A percentile compares a stretch with the other conserved stretches of the same genome.
These are phyloP conservation scores for Talaromyces sp. DNA, from an alignment of 2,329 filamentous ascomycete species.

Conservation along the genomic window DNA sequence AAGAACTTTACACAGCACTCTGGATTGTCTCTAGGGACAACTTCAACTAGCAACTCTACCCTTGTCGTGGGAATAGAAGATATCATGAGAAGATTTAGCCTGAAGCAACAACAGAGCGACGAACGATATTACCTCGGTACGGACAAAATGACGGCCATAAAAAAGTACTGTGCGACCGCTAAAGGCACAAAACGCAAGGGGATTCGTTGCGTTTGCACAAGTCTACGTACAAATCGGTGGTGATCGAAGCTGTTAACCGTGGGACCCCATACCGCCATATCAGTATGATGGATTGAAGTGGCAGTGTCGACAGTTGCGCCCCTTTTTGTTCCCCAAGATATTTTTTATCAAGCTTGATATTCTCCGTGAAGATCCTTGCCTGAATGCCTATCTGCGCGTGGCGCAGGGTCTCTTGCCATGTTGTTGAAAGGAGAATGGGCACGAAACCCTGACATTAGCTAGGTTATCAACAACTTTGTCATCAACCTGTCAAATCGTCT, in stretches of 20 bases:
- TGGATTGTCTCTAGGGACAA: not conserved
- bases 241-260: slow-evolving; percentile 2
- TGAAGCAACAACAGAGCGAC: slow-evolving; percentile 2
- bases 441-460: not conserved
- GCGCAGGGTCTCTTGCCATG: slow-evolving; percentile 5
- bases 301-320: not conserved
- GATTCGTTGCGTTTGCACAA: not conserved
- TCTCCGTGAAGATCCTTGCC: not conserved
- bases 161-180: not conserved
- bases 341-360: not conserved
- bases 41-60: not conserved
- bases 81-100: not conserved
- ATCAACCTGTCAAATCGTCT: not conserved
- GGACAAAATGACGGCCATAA: not conserved
- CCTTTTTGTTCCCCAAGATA: not conserved
- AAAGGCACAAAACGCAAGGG: not conserved
- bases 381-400: not conserved
- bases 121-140: slow-evolving; percentile 1
- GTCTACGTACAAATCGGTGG: not conserved
- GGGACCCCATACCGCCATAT: slow-evolving; percentile 1
- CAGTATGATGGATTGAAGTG: not conserved
- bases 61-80: not conserved
- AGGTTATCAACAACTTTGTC: not conserved
- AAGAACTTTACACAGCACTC: not conserved
- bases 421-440: not conserved